A percentile compares a stretch with the other conserved stretches of the same genome.
Evolutionary conservation across 208 protist species (phyloP).

Genomic region (Wallacemonas rigidus): DNA sequence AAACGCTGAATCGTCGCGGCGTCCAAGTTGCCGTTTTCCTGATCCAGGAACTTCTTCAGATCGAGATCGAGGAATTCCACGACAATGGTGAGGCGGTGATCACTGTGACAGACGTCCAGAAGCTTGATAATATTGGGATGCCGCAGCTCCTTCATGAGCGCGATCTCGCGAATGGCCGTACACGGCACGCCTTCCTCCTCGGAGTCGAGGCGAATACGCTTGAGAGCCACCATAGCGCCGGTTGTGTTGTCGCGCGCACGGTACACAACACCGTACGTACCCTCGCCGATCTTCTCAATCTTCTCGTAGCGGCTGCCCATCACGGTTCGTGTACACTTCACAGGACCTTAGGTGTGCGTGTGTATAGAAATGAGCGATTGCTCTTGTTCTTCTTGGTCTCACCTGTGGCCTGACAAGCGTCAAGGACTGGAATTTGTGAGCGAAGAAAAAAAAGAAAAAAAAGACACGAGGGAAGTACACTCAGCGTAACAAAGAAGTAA

Average conservation of each 20-base stretch:
- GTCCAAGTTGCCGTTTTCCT: conserved; percentile 55
- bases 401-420: neutral
- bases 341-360: neutral
- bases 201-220: conserved; percentile 81
- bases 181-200: conserved; percentile 93
- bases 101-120: conserved; percentile 95
- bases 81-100: conserved; percentile 95
- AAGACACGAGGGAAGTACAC: too few species aligned
- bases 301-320: conserved; percentile 84
- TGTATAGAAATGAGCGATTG: neutral
- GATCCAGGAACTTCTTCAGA: conserved; percentile 96
- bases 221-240: conserved; percentile 78
- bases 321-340: neutral
- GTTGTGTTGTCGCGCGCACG: conserved; percentile 85
- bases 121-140: conserved; percentile 95
- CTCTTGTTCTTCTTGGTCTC: conserved; percentile 3
- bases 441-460: conserved; percentile 23
- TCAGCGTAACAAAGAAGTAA: too few species aligned
- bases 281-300: conserved; percentile 94
- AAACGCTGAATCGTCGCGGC: conserved; percentile 72
- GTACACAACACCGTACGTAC: conserved; percentile 97
- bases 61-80: conserved; percentile 98
- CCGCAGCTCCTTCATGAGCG: conserved; percentile 95
- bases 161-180: conserved; percentile 95
- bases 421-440: neutral